Base-by-base conservation (phyloP, 352 stramenopile genomes). In the Globisporangium megalacanthum region DNA sequence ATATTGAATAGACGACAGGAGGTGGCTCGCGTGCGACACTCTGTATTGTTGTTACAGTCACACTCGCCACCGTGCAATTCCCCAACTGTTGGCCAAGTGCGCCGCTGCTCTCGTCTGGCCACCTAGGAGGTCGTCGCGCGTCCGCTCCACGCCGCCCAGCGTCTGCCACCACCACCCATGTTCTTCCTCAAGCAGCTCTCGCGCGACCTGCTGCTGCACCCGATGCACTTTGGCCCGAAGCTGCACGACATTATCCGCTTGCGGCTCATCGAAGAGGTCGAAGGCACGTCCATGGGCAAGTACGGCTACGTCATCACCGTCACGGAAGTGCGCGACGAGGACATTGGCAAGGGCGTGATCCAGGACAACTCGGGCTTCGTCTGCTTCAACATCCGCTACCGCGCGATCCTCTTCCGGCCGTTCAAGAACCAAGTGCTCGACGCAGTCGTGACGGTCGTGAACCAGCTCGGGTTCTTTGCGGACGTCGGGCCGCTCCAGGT, bases 401-500 rank as follows among this genome's bases (percentile, higher is more conserved):
- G 92, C 47, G 96, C 96, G 25, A 95, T 99, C 48, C 75, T 99
- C 42, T 92, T 99, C 62, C 82, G 96, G 22, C 96, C 96, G 7
- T 98, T 99, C 72, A 96, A 97, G 69, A 98, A 98, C 69, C 94
- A 99, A 74, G 95, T 99, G 25, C 69, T 99, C 5, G 96, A 99
- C 73, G 96, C 95, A 2, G 92, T 97, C 9, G 96, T 99, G n/a
- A 96, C 87, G 20, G 91, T 98, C 54, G 96, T 97, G 61, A 98
- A 97, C 57, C 84, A 97, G 60, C 77, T 98, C 36, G 96, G 96
- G 29, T 98, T 99, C 68, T 99, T 98, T 69, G 92, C 92, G 36
- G 95, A 98, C 68, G 92, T 98, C 44, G 96, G 96, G 0, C 96
- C 96, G 15, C 70, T 99, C 19, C 89, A 98, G 66, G 95, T 99